Evolutionary conservation across 1,284 basidiomycete species (phyloP), one percentile per base, ranked within the genome.

Genomic region (Boletus albobrunnescens): DNA sequence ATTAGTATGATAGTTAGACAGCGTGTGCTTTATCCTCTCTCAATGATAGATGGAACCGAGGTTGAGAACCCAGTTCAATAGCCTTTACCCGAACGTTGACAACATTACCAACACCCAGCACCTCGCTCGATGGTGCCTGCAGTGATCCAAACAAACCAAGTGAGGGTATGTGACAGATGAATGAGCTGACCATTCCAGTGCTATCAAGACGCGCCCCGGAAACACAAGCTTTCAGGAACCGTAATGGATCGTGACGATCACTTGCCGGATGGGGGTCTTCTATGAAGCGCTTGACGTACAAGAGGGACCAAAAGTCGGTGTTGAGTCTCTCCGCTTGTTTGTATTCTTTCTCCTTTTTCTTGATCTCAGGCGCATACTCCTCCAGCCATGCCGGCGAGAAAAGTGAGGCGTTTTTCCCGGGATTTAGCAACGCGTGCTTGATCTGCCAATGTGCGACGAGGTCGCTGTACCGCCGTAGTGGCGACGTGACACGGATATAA

Each of bases 401-500:
- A 6, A 73, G 60, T 13, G 57, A 46, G 0, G 67, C 65, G 8
- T 54, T 52, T 6, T 65, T 61, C 11, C 67, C 56, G 0, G 67
- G 59, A 8, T 71, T 70, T 8, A 83, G 64, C n/a, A 97, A 69
- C 3, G 79, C 78, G 40, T 83, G 73, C 64, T 97, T 95, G 67
- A 99, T 81, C 67, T 98, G 94, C 92, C 94, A 99, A 70, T 99
- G 96, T 9, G 74, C 71, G 6, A 96, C 63, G 56, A 98, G 68
- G 68, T 99, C 96, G 33, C 74, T 68, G 66, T 84, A 97, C 19
- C 96, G 79, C 36, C 96, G 78, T 40, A 99, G 71, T 0, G 96
- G 96, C 3, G 86, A 91, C 1, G 96, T 98, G 4, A 81, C 82
- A n/a, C 90, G 80, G 10, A 77, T 69, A 65, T 99, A 99, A 9